Evolutionary conservation across 768 basidiomycete genomes (phyloP), one percentile per base, ranked within the genome.

Genomic region (Russula brevipes): DNA sequence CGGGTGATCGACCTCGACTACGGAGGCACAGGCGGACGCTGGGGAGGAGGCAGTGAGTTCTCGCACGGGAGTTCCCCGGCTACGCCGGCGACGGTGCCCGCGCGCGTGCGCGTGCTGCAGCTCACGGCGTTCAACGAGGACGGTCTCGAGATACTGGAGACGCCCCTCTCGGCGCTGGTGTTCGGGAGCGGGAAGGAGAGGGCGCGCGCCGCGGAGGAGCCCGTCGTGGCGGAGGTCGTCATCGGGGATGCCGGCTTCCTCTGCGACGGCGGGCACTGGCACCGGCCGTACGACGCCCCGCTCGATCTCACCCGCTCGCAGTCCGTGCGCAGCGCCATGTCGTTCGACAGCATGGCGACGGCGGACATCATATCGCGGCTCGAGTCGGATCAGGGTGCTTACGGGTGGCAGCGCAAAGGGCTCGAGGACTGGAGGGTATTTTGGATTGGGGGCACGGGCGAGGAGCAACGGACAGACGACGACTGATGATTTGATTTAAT

Each of bases 401-500:
- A 93, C 71, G 90, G 82, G 0, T 92, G 91, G 90, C 80, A 84
- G 73, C 75, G 83, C 68, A 90, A 86, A 69, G 90, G 86, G 16
- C 65, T 77, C 4, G 82, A 85, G 58, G 91, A 94, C 69, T 94
- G 85, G 81, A 78, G 91, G 24, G 82, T 93, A 12, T 85, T 93
- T 70, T 94, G 91, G 91, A 74, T 91, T 10, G 91, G 91, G 0
- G 88, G 88, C 24, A 24, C 76, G 75, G 67, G 73, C 71, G 42
- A 74, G 59, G 58, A 73, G 69, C 16, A 65, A 72, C 36, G 71
- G 67, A 66, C 73, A 69, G 31, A 73, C 5, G 74, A 75, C 36
- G 73, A 73, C 12, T 49, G 57, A 58, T 24, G 33, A 31, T 39
- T 60, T 59, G 38, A n/a, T 45, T 45, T 36, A 54, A 50, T 65